Evolutionary conservation across 257 asterid species (phyloP).

Genomic region (Lycium barbarum): DNA sequence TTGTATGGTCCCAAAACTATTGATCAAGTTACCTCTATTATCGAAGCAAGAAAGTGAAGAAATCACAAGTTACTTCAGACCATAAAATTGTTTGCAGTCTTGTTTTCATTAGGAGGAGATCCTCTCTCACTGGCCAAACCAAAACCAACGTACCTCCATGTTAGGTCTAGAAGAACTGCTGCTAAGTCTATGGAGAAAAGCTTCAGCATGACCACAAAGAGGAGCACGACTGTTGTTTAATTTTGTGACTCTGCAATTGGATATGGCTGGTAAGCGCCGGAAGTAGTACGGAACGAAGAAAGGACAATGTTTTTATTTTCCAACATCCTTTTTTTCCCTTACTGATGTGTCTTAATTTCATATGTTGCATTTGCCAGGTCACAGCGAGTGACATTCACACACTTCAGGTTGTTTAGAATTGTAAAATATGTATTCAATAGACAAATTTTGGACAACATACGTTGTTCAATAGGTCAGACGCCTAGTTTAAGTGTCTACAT

Average conservation of each 20-base stretch:
- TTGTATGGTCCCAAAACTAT: constrained; percentile 20
- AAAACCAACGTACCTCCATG: not conserved
- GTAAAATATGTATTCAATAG: constrained; percentile 6
- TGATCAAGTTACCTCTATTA: not conserved
- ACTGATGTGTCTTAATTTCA: not conserved
- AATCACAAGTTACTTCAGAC: not conserved
- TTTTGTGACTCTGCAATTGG: not conserved
- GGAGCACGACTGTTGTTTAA: not conserved
- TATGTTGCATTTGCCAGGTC: not conserved
- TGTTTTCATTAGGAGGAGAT: not conserved
- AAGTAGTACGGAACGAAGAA: not conserved
- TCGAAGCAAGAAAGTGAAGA: constrained; percentile 10
- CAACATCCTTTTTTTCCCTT: not conserved
- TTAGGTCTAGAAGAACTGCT: not conserved
- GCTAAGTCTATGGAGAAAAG: not conserved
- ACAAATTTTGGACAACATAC: not conserved
- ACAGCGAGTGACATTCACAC: not conserved
- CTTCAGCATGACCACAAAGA: not conserved
- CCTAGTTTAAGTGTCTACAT: not conserved
- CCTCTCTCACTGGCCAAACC: not conserved
- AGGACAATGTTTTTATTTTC: not conserved
- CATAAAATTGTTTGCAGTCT: not conserved
- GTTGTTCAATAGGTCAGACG: not conserved
- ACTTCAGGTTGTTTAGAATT: not conserved
- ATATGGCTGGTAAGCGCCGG: constrained; percentile 11